Evolutionary conservation across 2,329 filamentous ascomycete genomes (phyloP).

Genomic region (Claviceps quebecensis): DNA sequence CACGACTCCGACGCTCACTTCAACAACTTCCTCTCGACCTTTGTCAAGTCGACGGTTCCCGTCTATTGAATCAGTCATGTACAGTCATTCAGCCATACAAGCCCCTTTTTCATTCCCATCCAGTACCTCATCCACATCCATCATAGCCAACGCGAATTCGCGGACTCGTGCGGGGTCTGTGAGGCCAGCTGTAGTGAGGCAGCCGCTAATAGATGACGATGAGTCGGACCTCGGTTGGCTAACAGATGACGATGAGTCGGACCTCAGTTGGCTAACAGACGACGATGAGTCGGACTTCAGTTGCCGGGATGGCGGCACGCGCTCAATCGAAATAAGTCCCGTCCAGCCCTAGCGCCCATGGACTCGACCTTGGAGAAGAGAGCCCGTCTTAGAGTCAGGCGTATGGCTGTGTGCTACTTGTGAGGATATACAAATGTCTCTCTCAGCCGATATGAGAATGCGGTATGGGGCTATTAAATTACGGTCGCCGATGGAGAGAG

Average conservation of each 20-base stretch:
- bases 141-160: too few species aligned
- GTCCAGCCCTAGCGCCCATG: neutral
- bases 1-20: neutral
- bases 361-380: constrained; percentile 1
- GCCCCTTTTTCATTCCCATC: too few species aligned
- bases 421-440: constrained; percentile 3
- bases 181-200: neutral
- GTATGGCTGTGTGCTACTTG: constrained; percentile 11
- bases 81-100: neutral
- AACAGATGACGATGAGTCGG: neutral
- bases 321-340: neutral
- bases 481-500: constrained; percentile 7
- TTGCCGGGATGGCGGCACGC: neutral
- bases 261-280: neutral
- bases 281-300: neutral
- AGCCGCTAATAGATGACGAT: neutral
- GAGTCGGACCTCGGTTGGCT: neutral
- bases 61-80: neutral
- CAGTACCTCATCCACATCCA: too few species aligned
- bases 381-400: neutral
- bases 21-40: neutral
- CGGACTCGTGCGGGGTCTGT: neutral
- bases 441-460: neutral
- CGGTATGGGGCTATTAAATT: neutral
- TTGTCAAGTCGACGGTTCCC: neutral